These are phyloP conservation scores for Mycena latifolia DNA, from an alignment of 768 basidiomycete genomes.

Conservation along the genomic window DNA sequence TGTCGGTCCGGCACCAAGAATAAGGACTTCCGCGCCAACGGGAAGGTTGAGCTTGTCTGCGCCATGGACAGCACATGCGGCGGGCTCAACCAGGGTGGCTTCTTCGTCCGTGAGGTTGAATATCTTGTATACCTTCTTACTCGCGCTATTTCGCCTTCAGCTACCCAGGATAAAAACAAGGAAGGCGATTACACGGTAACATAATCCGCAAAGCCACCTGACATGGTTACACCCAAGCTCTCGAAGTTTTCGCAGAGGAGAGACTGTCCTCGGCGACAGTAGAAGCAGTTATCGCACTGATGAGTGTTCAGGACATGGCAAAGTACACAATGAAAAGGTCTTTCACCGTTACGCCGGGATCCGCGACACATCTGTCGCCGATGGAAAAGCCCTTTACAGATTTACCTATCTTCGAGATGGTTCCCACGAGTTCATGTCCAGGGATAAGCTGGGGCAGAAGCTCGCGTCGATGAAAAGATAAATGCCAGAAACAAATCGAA, in stretches of 20 bases:
- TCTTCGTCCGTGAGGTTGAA: constrained; percentile 83
- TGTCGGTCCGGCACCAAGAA: constrained; percentile 83
- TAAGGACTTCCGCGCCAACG: constrained; percentile 78
- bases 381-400: constrained; percentile 54
- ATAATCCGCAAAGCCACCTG: constrained; percentile 84
- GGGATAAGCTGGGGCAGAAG: constrained; percentile 50
- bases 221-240: constrained; percentile 70
- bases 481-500: constrained; percentile 15
- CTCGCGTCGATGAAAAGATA: not conserved
- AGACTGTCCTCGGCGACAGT: constrained; percentile 76
- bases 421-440: constrained; percentile 58
- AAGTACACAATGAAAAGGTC: constrained; percentile 28
- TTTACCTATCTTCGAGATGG: constrained; percentile 53
- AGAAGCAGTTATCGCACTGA: constrained; percentile 75
- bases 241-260: constrained; percentile 80
- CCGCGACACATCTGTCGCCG: constrained; percentile 59
- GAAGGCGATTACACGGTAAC: constrained; percentile 66
- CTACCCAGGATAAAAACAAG: not conserved
- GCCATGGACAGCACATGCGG: constrained; percentile 85
- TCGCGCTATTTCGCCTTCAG: constrained; percentile 59
- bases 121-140: constrained; percentile 80
- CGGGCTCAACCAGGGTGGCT: constrained; percentile 81
- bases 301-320: not conserved
- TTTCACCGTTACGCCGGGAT: constrained; percentile 50
- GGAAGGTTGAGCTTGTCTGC: constrained; percentile 79